Conservation (phyloP, 495 filamentous ascomycete species). For the Podospora conica region DNA sequence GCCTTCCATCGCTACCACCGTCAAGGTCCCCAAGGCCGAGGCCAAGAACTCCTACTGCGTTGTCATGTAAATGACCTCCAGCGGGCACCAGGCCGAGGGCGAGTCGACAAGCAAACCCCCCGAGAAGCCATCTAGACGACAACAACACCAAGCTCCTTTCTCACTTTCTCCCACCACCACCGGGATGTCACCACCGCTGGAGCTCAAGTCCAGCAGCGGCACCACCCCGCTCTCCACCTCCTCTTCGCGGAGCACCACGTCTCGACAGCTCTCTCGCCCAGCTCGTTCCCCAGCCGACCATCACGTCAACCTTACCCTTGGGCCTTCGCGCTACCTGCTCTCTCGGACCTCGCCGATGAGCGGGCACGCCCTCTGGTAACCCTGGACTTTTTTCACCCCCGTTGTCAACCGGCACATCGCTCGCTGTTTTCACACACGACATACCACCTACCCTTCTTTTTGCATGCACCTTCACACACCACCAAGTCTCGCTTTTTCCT, state of each 20-base stretch:
- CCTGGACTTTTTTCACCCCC: neutral
- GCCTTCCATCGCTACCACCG: slow-evolving; percentile 29
- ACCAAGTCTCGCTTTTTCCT: neutral
- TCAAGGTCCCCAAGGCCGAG: slow-evolving; percentile 27
- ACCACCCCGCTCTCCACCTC: neutral
- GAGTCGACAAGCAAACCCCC: neutral
- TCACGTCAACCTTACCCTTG: neutral
- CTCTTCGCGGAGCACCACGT: neutral
- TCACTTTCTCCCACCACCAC: neutral
- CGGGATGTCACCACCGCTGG: neutral
- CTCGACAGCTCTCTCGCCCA: neutral
- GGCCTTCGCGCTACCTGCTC: neutral
- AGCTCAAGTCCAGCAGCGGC: neutral
- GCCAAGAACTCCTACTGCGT: slow-evolving; percentile 33
- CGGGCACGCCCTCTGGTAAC: neutral
- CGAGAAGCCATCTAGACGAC: neutral
- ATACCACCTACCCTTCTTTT: neutral
- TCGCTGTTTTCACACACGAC: neutral
- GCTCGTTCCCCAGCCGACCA: neutral
- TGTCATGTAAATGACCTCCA: slow-evolving; percentile 33
- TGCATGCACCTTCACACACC: neutral
- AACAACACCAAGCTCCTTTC: neutral
- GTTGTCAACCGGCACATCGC: neutral
- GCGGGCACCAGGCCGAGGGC: neutral
- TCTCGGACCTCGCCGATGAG: neutral